Percentiles rank a stretch among this genome's conserved stretches.
Evolutionary conservation across 371 early-diverging fungal genomes (phyloP).

Genomic region (Choanephora cucurbitarum): DNA sequence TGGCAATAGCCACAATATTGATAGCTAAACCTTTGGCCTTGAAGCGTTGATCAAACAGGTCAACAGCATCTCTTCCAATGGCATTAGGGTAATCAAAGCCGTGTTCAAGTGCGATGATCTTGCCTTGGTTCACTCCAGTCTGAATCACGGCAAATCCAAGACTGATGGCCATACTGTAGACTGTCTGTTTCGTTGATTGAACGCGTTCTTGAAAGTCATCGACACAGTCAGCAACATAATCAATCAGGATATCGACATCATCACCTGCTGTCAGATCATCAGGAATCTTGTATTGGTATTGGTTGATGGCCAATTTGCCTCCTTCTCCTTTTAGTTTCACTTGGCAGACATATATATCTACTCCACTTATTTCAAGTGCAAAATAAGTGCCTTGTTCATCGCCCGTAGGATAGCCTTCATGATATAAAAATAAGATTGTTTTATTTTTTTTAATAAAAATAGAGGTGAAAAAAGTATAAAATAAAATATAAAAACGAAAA

Average conservation of each 20-base stretch:
- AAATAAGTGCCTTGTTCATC: constrained; percentile 86
- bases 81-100: constrained; percentile 49
- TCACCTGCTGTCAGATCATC: constrained; percentile 73
- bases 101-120: constrained; percentile 43
- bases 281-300: constrained; percentile 77
- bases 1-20: constrained; percentile 52
- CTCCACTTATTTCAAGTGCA: constrained; percentile 91
- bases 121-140: constrained; percentile 43
- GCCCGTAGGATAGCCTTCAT: constrained; percentile 70
- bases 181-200: constrained; percentile 14
- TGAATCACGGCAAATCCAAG: constrained; percentile 50
- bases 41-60: constrained; percentile 38
- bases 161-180: constrained; percentile 44
- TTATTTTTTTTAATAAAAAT: background rate
- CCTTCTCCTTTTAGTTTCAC: constrained; percentile 52
- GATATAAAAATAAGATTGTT: background rate
- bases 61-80: constrained; percentile 44
- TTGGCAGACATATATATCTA: constrained; percentile 54
- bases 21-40: constrained; percentile 44
- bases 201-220: constrained; percentile 45
- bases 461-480: background rate
- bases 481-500: background rate
- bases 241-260: constrained; percentile 39
- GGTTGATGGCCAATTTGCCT: constrained; percentile 50
- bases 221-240: constrained; percentile 51